Conservation (phyloP, 306 rosid species). For the Malus sylvestris region DNA sequence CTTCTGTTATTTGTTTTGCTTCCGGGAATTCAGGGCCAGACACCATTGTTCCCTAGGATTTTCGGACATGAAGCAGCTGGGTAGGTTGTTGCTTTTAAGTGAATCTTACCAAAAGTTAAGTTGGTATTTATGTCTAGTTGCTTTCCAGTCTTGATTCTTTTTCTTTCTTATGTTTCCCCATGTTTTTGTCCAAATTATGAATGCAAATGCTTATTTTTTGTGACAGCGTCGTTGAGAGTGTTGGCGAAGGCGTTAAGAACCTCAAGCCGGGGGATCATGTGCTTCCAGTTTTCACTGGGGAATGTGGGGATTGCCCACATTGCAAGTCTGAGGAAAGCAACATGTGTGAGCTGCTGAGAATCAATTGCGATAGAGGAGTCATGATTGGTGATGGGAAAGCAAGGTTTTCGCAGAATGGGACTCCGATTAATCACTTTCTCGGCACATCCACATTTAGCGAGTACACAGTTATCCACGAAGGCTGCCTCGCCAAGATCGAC, state of each 20-base stretch:
- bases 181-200: background rate
- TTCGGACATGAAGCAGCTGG: conserved; percentile 41
- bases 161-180: no score
- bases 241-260: conserved; percentile 28
- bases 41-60: conserved; percentile 24
- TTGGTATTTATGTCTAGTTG: no score
- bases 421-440: conserved; percentile 33
- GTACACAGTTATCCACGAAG: conserved; percentile 32
- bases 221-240: conserved; percentile 35
- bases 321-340: conserved; percentile 38
- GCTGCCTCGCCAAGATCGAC: conserved; percentile 33
- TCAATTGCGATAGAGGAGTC: conserved; percentile 23
- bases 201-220: background rate
- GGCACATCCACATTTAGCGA: conserved; percentile 42
- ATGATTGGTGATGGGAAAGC: conserved; percentile 30
- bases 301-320: conserved; percentile 34
- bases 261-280: conserved; percentile 29
- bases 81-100: conserved; percentile 5
- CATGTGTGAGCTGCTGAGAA: conserved; percentile 32
- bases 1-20: background rate
- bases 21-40: conserved; percentile 15
- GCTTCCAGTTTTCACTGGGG: conserved; percentile 30
- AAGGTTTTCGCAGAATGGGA: conserved; percentile 35
- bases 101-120: no score
- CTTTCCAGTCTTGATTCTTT: no score